phyloP scores from a whole-genome alignment of 441 rosid genomes.

The Euphorbia corollata region DNA sequence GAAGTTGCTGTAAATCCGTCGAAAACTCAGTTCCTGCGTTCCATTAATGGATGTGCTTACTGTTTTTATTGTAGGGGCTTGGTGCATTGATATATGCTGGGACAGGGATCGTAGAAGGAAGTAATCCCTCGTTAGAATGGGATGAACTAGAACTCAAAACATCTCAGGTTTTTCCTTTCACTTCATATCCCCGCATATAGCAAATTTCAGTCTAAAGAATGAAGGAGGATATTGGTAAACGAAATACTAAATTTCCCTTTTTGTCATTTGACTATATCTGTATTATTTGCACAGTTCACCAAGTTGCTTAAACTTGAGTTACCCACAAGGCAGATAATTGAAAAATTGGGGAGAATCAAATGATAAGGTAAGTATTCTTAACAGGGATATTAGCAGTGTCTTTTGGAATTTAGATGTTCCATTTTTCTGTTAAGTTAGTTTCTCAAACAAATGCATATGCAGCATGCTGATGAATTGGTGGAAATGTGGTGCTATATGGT shows the following conservation, averaged over 20 bases:
- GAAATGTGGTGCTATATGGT: constrained; percentile 4
- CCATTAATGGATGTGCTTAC: neutral
- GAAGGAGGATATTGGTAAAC: neutral
- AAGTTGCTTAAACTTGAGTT: constrained; percentile 63
- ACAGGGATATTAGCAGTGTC: neutral
- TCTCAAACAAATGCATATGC: no score
- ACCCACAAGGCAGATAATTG: constrained; percentile 33
- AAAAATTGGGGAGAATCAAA: constrained; percentile 32
- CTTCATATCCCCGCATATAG: neutral
- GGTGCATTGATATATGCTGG: constrained; percentile 86
- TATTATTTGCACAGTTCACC: constrained; percentile 46
- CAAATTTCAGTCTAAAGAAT: neutral
- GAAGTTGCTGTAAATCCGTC: neutral
- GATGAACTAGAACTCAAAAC: constrained; percentile 63
- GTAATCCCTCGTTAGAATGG: constrained; percentile 80
- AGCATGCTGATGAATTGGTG: no score
- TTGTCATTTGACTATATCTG: neutral
- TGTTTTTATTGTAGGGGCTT: constrained; percentile 42
- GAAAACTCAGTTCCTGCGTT: neutral
- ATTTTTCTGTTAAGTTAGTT: no score
- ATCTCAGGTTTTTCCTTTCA: neutral
- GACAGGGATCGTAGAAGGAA: constrained; percentile 86
- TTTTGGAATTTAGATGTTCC: no score
- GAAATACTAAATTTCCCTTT: neutral
- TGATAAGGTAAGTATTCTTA: constrained; percentile 24